Base-by-base conservation (phyloP, 345 rosid species). In the Jatropha curcas region DNA sequence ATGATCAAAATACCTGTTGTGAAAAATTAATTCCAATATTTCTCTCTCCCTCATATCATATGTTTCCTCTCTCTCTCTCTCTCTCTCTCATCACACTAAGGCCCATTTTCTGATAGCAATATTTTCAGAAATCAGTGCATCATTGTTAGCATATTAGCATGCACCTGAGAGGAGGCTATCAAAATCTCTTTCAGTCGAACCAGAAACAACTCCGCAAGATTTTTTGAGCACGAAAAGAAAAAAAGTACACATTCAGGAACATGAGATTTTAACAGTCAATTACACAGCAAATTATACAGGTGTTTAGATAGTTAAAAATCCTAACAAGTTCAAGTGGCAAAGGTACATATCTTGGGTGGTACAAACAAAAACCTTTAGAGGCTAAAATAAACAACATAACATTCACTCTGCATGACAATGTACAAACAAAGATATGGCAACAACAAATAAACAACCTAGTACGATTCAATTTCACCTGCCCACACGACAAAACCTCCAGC, bases 401-500 rank as follows among this genome's bases (percentile, higher is more conserved):
- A 28, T 65, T 65, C 46, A 56, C 35, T 34, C 35, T 14, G 45
- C 56, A 41, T 59, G 55, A 53, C 53, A 37, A 57, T 53, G n/a
- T 14, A 20, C 4, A 58, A 62, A 57, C 31, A 59, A 35, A 39
- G 39, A 59, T 43, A 27, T 33, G 35, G 11, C 33, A 24, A 34
- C 14, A 19, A 71, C 53, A 69, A 34, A 70, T n/a, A 27, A 20
- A 33, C 48, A 59, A 57, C 59, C 25, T 11, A 67, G 24, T 70
- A 64, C 63, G 60, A 12, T 55, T 33, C 31, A 72, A 56, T 57
- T 67, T 74, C 57, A 88, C 92, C 92, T 55, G 86, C 83, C 88
- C 86, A 85, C 20, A 85, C 66, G 65, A 85, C 22, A 45, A 85
- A 82, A 45, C 88, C 86, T 68, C 88, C 88, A 56, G 84, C 84